Conservation (phyloP, 2,329 filamentous ascomycete genomes). For the Penicillium aurantiogriseum region DNA sequence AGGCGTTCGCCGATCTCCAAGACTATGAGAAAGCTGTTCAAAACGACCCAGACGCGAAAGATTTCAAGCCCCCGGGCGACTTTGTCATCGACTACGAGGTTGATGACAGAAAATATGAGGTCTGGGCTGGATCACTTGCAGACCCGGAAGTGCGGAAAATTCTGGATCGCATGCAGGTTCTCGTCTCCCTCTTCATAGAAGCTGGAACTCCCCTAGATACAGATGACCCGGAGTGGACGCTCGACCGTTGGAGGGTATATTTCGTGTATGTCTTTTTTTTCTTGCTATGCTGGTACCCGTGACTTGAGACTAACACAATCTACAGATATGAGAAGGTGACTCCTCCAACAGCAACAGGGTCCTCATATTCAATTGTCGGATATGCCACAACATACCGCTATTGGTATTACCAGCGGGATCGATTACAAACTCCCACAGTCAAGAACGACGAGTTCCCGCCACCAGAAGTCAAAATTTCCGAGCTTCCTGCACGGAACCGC, state of each 20-base stretch:
- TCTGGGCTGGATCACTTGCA: slow-evolving; percentile 76
- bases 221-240: slow-evolving; percentile 68
- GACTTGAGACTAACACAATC: slow-evolving; percentile 18
- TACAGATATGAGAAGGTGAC: slow-evolving; percentile 55
- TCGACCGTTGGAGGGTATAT: slow-evolving; percentile 88
- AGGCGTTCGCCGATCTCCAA: slow-evolving; percentile 63
- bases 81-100: slow-evolving; percentile 63
- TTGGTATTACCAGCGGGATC: slow-evolving; percentile 56
- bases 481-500: slow-evolving; percentile 73
- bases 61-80: slow-evolving; percentile 72
- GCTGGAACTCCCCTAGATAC: slow-evolving; percentile 76
- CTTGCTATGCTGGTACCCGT: neutral
- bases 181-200: slow-evolving; percentile 87
- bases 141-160: slow-evolving; percentile 69
- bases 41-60: slow-evolving; percentile 40
- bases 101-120: slow-evolving; percentile 68
- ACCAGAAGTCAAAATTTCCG: slow-evolving; percentile 50
- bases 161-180: slow-evolving; percentile 76
- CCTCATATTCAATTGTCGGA: slow-evolving; percentile 77
- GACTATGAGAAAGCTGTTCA: slow-evolving; percentile 63
- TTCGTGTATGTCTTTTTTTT: slow-evolving; percentile 60
- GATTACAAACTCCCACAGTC: slow-evolving; percentile 40
- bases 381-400: slow-evolving; percentile 90
- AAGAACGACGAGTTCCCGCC: slow-evolving; percentile 47
- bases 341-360: slow-evolving; percentile 47